Percentiles rank a stretch among this genome's conserved stretches.
phyloP scores from a whole-genome alignment of 2,329 filamentous ascomycete genomes.

The Exophiala sp. region DNA sequence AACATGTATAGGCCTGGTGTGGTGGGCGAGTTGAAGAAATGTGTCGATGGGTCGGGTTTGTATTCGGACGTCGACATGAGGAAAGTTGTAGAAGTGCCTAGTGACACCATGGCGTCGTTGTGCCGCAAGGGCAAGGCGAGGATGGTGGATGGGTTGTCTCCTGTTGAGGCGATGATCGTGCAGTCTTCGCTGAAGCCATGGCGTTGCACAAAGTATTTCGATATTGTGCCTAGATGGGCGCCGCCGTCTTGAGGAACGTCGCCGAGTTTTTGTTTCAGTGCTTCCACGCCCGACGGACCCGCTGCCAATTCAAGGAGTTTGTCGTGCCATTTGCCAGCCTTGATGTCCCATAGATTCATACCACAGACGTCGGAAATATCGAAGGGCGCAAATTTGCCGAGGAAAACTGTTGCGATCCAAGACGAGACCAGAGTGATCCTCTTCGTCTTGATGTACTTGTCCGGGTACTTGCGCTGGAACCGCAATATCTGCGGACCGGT shows the following conservation, averaged over 20 bases:
- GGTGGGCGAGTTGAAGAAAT: conserved; percentile 97
- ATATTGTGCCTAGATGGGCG: conserved; percentile 66
- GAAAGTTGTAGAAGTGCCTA: conserved; percentile 94
- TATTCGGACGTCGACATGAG: conserved; percentile 94
- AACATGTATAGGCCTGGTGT: conserved; percentile 95
- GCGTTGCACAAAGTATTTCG: conserved; percentile 68
- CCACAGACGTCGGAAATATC: conserved; percentile 94
- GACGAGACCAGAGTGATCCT: conserved; percentile 93
- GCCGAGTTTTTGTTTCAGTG: conserved; percentile 72
- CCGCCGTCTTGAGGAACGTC: conserved; percentile 75
- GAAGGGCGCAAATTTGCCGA: conserved; percentile 78
- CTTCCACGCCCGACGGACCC: conserved; percentile 56
- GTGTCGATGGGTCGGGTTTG: conserved; percentile 81
- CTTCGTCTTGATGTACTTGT: conserved; percentile 71
- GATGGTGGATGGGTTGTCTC: conserved; percentile 94
- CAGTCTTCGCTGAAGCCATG: conserved; percentile 74
- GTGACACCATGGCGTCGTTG: conserved; percentile 85
- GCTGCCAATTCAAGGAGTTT: conserved; percentile 69
- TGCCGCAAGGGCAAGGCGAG: conserved; percentile 80
- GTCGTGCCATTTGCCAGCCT: conserved; percentile 65
- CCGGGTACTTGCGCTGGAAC: conserved; percentile 71
- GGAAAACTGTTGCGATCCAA: conserved; percentile 83
- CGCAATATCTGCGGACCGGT: conserved; percentile 95
- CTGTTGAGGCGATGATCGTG: conserved; percentile 78
- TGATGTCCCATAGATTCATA: conserved; percentile 94